A percentile compares a stretch with the other conserved stretches of the same genome.
These are phyloP conservation scores for Fusarium penzigii DNA, from an alignment of 2,329 filamentous ascomycete genomes.

Conservation along the genomic window DNA sequence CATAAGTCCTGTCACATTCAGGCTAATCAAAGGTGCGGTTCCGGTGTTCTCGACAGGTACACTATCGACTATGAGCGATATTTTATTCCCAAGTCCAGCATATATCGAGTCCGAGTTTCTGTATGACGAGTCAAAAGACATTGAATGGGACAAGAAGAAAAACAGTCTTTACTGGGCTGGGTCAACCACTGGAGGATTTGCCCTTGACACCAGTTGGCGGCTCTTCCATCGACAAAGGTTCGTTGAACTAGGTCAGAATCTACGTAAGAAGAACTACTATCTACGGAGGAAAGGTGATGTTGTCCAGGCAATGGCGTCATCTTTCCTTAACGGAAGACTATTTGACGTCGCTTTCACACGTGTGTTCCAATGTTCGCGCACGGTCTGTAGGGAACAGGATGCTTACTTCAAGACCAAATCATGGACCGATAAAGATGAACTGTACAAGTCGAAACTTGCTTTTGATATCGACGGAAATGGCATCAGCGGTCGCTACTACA, in stretches of 20 bases:
- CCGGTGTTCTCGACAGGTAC: constrained; percentile 50
- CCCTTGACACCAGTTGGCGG: constrained; percentile 37
- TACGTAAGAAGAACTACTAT: constrained; percentile 33
- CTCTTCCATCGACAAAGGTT: constrained; percentile 51
- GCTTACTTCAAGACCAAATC: constrained; percentile 32
- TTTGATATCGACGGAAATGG: constrained; percentile 60
- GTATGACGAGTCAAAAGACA: constrained; percentile 44
- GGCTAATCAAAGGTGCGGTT: constrained; percentile 39
- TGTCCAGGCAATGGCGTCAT: constrained; percentile 20
- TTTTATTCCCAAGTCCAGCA: constrained; percentile 52
- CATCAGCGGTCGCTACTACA: constrained; percentile 55
- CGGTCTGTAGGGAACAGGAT: constrained; percentile 38
- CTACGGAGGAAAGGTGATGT: constrained; percentile 26
- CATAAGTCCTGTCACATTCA: constrained; percentile 44
- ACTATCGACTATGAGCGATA: constrained; percentile 50
- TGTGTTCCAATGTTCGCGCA: constrained; percentile 45
- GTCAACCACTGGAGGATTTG: constrained; percentile 52
- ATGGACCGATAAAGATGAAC: constrained; percentile 37
- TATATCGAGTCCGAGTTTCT: constrained; percentile 45
- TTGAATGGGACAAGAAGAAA: constrained; percentile 49
- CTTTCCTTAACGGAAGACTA: constrained; percentile 38
- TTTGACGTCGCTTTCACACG: constrained; percentile 48
- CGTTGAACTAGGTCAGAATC: constrained; percentile 38
- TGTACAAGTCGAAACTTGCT: constrained; percentile 41
- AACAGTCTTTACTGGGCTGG: constrained; percentile 59